These are phyloP conservation scores for Microbotryum violaceum DNA, from an alignment of 1,284 basidiomycete species.

Conservation along the genomic window DNA sequence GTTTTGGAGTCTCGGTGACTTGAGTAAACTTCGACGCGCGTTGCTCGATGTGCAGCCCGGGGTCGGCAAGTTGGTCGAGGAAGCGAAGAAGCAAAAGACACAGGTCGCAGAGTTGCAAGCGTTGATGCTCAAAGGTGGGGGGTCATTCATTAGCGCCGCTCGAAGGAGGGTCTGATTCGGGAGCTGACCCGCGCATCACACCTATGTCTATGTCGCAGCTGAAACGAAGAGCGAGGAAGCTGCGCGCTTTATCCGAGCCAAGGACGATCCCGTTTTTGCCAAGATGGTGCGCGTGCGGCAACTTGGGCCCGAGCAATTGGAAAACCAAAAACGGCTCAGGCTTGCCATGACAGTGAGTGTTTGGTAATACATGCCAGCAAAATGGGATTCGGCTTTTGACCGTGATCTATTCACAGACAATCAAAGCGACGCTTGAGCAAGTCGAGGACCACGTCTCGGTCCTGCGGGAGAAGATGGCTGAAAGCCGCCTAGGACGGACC, in stretches of 20 bases:
- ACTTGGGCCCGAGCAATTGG: constrained; percentile 80
- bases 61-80: constrained; percentile 34
- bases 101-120: constrained; percentile 45
- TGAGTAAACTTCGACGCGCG: constrained; percentile 35
- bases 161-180: background rate
- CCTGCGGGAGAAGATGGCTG: constrained; percentile 60
- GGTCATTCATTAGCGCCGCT: constrained; percentile 15
- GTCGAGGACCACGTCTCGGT: constrained; percentile 63
- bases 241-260: constrained; percentile 62
- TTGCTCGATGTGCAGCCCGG: constrained; percentile 34
- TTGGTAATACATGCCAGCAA: too few species aligned
- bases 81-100: constrained; percentile 38
- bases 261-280: constrained; percentile 65
- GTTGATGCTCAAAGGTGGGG: constrained; percentile 44
- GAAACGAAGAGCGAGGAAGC: constrained; percentile 67
- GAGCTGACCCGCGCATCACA: constrained; percentile 1
- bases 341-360: constrained; percentile 56
- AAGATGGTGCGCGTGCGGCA: constrained; percentile 69
- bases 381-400: background rate
- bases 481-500: constrained; percentile 57
- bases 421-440: constrained; percentile 55
- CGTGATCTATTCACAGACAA: background rate
- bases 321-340: constrained; percentile 67
- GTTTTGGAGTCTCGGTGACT: constrained; percentile 43
- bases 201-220: constrained; percentile 45